Evolutionary conservation across 2,329 filamentous ascomycete genomes (phyloP).

Genomic region (Thermoascus crustaceus): DNA sequence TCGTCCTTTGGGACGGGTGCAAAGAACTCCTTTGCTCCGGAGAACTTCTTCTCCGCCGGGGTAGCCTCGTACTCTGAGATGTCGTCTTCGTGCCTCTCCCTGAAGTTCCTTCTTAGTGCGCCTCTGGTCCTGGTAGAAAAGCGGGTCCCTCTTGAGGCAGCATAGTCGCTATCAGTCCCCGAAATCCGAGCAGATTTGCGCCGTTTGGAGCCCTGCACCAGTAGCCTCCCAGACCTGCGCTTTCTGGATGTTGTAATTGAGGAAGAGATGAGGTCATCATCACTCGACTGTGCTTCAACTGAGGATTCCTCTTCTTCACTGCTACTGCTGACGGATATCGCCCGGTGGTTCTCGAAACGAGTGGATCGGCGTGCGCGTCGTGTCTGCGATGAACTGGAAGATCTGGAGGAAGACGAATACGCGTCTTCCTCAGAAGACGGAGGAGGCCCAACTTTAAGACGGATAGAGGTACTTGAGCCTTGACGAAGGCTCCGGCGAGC

Average conservation of each 20-base stretch:
- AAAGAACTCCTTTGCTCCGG: slow-evolving; percentile 68
- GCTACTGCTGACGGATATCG: slow-evolving; percentile 10
- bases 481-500: not conserved
- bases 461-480: not conserved
- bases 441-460: not conserved
- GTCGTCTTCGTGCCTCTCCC: slow-evolving; percentile 33
- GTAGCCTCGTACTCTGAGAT: slow-evolving; percentile 31
- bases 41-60: slow-evolving; percentile 37
- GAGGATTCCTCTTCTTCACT: slow-evolving; percentile 12
- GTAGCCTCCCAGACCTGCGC: slow-evolving; percentile 9
- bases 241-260: slow-evolving; percentile 6
- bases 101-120: slow-evolving; percentile 32
- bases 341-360: slow-evolving; percentile 2
- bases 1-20: slow-evolving; percentile 52
- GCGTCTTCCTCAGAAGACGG: slow-evolving; percentile 8
- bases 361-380: slow-evolving; percentile 6
- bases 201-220: slow-evolving; percentile 6
- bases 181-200: slow-evolving; percentile 5
- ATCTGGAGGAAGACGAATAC: slow-evolving; percentile 6
- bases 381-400: not conserved
- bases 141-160: slow-evolving; percentile 14
- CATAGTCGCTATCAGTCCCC: slow-evolving; percentile 10
- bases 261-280: slow-evolving; percentile 15
- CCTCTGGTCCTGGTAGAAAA: slow-evolving; percentile 24
- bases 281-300: slow-evolving; percentile 13